Evolutionary conservation across 2,329 filamentous ascomycete genomes (phyloP).

Genomic region (Coniella lustricola): DNA sequence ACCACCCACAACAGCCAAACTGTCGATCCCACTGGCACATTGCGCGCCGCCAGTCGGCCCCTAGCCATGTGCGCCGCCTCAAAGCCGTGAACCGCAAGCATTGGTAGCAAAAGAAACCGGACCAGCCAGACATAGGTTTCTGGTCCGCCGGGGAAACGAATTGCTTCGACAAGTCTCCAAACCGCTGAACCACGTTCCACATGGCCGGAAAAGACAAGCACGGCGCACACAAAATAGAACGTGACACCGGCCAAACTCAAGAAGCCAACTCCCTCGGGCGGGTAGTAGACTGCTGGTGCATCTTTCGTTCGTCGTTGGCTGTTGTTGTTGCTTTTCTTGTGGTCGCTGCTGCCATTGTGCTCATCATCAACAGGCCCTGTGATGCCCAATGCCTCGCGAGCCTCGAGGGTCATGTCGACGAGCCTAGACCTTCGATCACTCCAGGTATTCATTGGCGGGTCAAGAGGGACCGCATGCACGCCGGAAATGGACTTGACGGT

Average conservation of each 20-base stretch:
- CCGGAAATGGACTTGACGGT: conserved; percentile 46
- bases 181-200: conserved; percentile 37
- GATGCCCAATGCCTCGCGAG: conserved; percentile 53
- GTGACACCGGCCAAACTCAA: conserved; percentile 48
- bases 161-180: conserved; percentile 42
- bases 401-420: conserved; percentile 59
- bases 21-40: conserved; percentile 36
- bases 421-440: conserved; percentile 62
- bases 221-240: conserved; percentile 38
- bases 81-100: conserved; percentile 56
- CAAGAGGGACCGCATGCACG: conserved; percentile 51
- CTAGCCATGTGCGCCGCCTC: conserved; percentile 54
- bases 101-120: conserved; percentile 47
- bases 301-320: no score
- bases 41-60: conserved; percentile 39
- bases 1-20: conserved; percentile 51
- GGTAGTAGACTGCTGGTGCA: conserved; percentile 37
- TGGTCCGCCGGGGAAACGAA: conserved; percentile 50
- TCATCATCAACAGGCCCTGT: neutral
- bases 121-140: conserved; percentile 52
- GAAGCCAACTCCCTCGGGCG: conserved; percentile 38
- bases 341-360: conserved; percentile 2
- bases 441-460: conserved; percentile 63
- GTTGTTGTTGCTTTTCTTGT: no score
- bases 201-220: conserved; percentile 7